Percentiles rank a stretch among this genome's conserved stretches.
These are phyloP conservation scores for Saccharomyces uvarum DNA, from an alignment of 1,139 yeast species.

Conservation along the genomic window DNA sequence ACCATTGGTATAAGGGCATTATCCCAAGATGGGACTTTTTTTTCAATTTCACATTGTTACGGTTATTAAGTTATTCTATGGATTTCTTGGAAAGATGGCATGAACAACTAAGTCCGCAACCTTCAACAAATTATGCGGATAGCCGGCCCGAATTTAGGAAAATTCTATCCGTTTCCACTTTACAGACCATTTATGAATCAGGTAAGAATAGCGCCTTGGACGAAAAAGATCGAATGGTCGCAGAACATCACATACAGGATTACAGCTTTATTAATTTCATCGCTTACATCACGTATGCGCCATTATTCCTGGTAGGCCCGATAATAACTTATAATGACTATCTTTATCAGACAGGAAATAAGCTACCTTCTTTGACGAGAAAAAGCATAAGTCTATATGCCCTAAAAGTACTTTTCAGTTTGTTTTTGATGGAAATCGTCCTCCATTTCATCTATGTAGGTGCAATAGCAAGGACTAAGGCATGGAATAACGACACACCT, in stretches of 20 bases:
- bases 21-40: constrained; percentile 93
- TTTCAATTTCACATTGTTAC: constrained; percentile 77
- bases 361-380: constrained; percentile 46
- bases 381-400: constrained; percentile 57
- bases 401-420: constrained; percentile 58
- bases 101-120: neutral
- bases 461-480: constrained; percentile 76
- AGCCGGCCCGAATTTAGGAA: constrained; percentile 10
- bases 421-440: constrained; percentile 79
- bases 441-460: constrained; percentile 87
- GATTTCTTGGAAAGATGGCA: constrained; percentile 47
- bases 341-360: constrained; percentile 50
- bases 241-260: constrained; percentile 51
- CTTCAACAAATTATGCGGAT: neutral
- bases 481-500: constrained; percentile 87
- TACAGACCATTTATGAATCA: constrained; percentile 26
- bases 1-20: constrained; percentile 57
- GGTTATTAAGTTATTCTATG: constrained; percentile 75
- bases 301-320: constrained; percentile 92
- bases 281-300: constrained; percentile 76
- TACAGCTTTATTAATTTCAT: constrained; percentile 59
- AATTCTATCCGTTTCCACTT: constrained; percentile 20
- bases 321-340: constrained; percentile 88
- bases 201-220: constrained; percentile 29
- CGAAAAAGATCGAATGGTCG: constrained; percentile 62